Base-by-base conservation (phyloP, 2,329 filamentous ascomycete genomes). In the Phaeomoniella chlamydospora region DNA sequence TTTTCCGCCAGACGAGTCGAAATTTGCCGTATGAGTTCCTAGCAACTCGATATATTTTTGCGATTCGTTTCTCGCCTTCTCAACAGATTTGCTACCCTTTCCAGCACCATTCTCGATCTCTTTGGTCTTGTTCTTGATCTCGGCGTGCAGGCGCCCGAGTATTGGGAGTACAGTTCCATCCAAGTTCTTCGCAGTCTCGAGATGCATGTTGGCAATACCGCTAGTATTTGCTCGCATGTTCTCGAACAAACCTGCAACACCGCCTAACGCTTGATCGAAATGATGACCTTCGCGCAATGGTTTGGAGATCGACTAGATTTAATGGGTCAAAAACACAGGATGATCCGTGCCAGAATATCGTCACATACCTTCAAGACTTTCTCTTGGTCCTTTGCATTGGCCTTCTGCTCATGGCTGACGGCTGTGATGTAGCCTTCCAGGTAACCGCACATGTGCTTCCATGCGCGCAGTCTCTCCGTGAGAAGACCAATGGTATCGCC, bases 31-130 rank as follows among this genome's bases (percentile, higher is more conserved):
- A 49, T 93, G 77, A 61, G 90, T 81, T 29, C 84, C 87, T 1
- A 98, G 76, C 15, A 93, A 71, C 62, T 98, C 88, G 43, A 98
- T 93, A 47, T 94, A 85, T 65, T 93, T 94, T 64, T 98, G 88
- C 0, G 88, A 94, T 4, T 63, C 65, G 48, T 77, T 75, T 41
- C 88, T 81, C 5, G 84, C 77, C 65, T 93, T 94, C 42, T 94
- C 85, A 15, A 98, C 86, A 35, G 84, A 76, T 64, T 96, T 98
- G 45, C 82, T 76, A 12, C 78, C 74, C 66, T 92, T 94, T 41
- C 77, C 72, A 15, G 82, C 84, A 5, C 88, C 87, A 42, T 76
- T 70, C 31, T 73, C 70, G 34, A 98, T 71, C 60, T 94, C 87
- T 67, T 96, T 96, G 43, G 74, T 70, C 67, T 96, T 96, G 64